phyloP scores from a whole-genome alignment of 306 rosid species.

The Prosopis cineraria region DNA sequence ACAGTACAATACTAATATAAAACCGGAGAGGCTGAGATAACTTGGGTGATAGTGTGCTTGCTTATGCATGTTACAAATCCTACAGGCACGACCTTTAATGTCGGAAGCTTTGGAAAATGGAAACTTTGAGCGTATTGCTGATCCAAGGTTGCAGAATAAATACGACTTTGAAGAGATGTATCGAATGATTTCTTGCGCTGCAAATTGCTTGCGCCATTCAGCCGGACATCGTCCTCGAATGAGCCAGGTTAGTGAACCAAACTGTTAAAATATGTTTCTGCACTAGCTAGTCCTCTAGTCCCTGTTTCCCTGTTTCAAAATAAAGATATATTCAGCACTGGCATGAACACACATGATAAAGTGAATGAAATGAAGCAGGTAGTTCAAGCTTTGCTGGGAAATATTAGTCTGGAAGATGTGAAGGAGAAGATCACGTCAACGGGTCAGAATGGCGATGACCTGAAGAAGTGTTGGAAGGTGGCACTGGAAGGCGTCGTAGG shows the following conservation, averaged over 20 bases:
- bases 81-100: slow-evolving; percentile 70
- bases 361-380: slow-evolving; percentile 37
- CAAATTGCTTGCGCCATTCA: slow-evolving; percentile 55
- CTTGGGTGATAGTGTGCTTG: too few species aligned
- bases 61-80: too few species aligned
- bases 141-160: slow-evolving; percentile 48
- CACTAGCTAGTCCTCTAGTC: too few species aligned
- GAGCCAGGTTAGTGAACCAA: slow-evolving; percentile 57
- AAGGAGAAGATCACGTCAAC: too few species aligned
- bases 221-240: slow-evolving; percentile 54
- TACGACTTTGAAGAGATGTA: slow-evolving; percentile 50
- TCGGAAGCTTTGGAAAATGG: slow-evolving; percentile 50
- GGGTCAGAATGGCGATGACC: too few species aligned
- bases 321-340: too few species aligned
- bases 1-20: too few species aligned
- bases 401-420: slow-evolving; percentile 47
- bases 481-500: too few species aligned
- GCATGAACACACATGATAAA: too few species aligned
- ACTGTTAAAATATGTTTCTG: not conserved
- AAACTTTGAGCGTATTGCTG: slow-evolving; percentile 45
- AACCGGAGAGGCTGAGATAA: too few species aligned
- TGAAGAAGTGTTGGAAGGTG: too few species aligned
- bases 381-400: slow-evolving; percentile 82
- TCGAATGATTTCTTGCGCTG: slow-evolving; percentile 59
- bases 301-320: too few species aligned